A percentile compares a stretch with the other conserved stretches of the same genome.
These are phyloP conservation scores for Marsdenia floribunda DNA, from an alignment of 257 asterid species.

Conservation along the genomic window DNA sequence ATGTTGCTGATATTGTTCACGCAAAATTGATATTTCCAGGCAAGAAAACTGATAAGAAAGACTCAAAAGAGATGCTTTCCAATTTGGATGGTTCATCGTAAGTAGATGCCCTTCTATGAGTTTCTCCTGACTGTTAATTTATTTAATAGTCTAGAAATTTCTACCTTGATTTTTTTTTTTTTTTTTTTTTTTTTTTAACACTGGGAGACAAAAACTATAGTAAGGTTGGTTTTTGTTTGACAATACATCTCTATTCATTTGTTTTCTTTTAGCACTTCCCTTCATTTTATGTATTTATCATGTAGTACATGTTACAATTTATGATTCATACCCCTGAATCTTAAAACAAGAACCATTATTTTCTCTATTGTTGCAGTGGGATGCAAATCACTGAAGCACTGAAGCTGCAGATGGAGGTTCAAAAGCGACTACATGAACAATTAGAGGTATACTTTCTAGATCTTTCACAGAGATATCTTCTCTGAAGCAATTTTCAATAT, in stretches of 20 bases:
- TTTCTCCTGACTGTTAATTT: conserved; percentile 1
- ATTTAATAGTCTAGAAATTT: background rate
- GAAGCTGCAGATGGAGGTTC: conserved; percentile 99
- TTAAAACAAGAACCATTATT: background rate
- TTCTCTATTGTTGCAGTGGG: conserved; percentile 40
- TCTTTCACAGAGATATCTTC: background rate
- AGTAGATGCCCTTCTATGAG: conserved; percentile 35
- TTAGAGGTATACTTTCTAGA: conserved; percentile 56
- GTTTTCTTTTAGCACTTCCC: background rate
- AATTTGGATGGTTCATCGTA: conserved; percentile 90
- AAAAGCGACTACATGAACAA: conserved; percentile 94
- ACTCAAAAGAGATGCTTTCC: conserved; percentile 70
- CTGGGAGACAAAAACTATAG: background rate
- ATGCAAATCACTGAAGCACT: conserved; percentile 93
- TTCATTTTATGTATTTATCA: background rate
- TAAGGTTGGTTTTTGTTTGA: background rate
- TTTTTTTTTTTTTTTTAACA: too few relatives aligned
- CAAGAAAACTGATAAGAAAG: conserved; percentile 75
- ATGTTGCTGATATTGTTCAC: conserved; percentile 16
- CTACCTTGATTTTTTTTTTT: background rate
- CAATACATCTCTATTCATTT: background rate
- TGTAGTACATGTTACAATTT: background rate
- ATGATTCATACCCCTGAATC: background rate
- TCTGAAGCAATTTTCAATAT: background rate
- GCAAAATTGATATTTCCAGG: conserved; percentile 40